phyloP scores from a whole-genome alignment of 331 rosid species.

The Malus hybrid region DNA sequence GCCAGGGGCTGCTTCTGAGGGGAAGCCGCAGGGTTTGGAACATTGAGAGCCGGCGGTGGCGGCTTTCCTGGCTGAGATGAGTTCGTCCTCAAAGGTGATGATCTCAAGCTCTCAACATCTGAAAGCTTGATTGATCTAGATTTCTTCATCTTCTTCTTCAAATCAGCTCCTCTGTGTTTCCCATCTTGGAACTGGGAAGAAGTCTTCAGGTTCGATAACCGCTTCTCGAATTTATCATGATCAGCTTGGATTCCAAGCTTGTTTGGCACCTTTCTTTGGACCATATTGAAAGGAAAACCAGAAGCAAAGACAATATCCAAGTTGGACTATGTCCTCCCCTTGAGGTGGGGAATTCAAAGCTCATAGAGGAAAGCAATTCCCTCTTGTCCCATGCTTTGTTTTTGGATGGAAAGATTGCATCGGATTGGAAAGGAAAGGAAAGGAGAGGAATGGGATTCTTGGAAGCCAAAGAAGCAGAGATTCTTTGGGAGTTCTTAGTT shows the following conservation, averaged over 20 bases:
- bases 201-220: slow-evolving; percentile 31
- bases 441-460: slow-evolving; percentile 25
- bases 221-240: slow-evolving; percentile 41
- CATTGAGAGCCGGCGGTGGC: slow-evolving; percentile 15
- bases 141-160: slow-evolving; percentile 73
- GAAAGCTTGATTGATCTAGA: slow-evolving; percentile 54
- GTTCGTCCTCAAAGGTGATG: slow-evolving; percentile 33
- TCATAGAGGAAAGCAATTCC: slow-evolving; percentile 23
- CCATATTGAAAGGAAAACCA: slow-evolving; percentile 49
- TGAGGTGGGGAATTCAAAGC: slow-evolving; percentile 23
- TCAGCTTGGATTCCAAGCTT: slow-evolving; percentile 61
- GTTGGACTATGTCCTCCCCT: slow-evolving; percentile 23
- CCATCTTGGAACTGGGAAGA: slow-evolving; percentile 55
- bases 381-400: slow-evolving; percentile 17
- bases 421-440: slow-evolving; percentile 26
- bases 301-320: slow-evolving; percentile 6
- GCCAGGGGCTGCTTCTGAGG: slow-evolving; percentile 34
- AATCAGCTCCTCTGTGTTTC: slow-evolving; percentile 49
- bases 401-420: slow-evolving; percentile 9
- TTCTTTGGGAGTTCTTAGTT: slow-evolving; percentile 30
- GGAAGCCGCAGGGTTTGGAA: slow-evolving; percentile 19
- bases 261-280: slow-evolving; percentile 54
- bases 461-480: slow-evolving; percentile 45
- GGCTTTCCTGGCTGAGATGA: slow-evolving; percentile 34
- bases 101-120: slow-evolving; percentile 36